Base-by-base conservation (phyloP, 768 basidiomycete genomes). In the Nevesoporus exiguus region DNA sequence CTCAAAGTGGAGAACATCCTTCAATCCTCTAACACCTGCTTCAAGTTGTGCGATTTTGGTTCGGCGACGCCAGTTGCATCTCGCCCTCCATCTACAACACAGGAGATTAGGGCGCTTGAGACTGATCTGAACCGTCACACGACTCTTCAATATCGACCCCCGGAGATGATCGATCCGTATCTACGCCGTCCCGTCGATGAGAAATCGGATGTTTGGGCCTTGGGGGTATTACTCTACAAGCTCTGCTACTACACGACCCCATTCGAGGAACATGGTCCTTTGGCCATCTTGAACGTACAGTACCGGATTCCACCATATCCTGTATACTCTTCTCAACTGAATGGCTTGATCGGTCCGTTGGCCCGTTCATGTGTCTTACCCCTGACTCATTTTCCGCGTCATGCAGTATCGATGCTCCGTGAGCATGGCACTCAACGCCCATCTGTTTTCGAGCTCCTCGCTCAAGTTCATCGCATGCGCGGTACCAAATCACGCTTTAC, bases 161-260 rank as follows among this genome's bases (percentile, higher is more conserved):
- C 97, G 2, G 97, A 99, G 73, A 97, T 99, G 93, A 88, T 98
- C 15, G 96, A 99, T 66, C 83, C 86, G 0, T 88, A 89, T 70
- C 79, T 87, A 24, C 80, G 91, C 57, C 79, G 90, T 54, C 87
- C 90, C 1, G 81, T 94, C 31, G 93, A 94, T 66, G 93, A 95
- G 70, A 96, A 94, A 74, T 90, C 88, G 70, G 96, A 99, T 64
- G 88, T 99, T 0, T 99, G 97, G 97, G 97, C 97, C 0, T 79
- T 99, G 22, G 97, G 96, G 22, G 94, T 98, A 15, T 75, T 99
- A 55, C 79, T 99, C 14, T 99, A 98, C 77, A 99, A 98, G 76
- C 82, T 99, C 14, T 98, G 97, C 71, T 99, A 98, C 73, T 99
- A 99, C 71, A 99, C 95, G 0, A 99, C 97, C 0, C 97, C 97